Conservation (phyloP, 495 filamentous ascomycete genomes). For the Penicillium manginii region DNA sequence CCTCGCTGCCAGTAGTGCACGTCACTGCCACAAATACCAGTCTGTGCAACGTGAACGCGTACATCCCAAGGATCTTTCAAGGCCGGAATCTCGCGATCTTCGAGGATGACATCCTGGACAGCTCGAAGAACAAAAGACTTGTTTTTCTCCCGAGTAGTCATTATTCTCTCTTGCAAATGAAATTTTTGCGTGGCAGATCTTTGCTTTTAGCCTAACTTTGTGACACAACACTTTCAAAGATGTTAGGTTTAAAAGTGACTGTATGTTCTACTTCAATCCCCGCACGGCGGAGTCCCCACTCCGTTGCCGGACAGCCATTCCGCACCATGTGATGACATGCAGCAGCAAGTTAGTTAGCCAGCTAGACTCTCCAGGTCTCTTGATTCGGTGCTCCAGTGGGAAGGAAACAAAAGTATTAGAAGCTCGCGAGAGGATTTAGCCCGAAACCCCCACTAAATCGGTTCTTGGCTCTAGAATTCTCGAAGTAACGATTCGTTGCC, state of each 20-base stretch:
- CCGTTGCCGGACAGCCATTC: not conserved
- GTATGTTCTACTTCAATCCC: not conserved
- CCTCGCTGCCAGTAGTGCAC: slow-evolving; percentile 83
- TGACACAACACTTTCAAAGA: not conserved
- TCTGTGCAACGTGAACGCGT: slow-evolving; percentile 72
- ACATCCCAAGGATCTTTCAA: slow-evolving; percentile 67
- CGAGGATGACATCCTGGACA: slow-evolving; percentile 24
- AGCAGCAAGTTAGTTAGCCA: not conserved
- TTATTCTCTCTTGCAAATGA: not conserved
- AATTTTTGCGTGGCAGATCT: not conserved
- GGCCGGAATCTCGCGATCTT: slow-evolving; percentile 65
- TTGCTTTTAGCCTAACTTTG: too few relatives aligned
- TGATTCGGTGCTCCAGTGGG: too few relatives aligned
- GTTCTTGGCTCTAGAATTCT: not conserved
- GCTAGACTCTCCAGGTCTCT: not conserved
- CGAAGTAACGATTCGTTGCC: not conserved
- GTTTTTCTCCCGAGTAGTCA: slow-evolving; percentile 9
- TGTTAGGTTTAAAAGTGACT: not conserved
- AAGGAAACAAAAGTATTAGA: too few relatives aligned
- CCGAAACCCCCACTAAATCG: too few relatives aligned
- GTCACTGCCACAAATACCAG: slow-evolving; percentile 73
- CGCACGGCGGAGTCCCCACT: not conserved
- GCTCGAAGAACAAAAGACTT: slow-evolving; percentile 18
- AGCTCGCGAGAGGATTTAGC: too few relatives aligned
- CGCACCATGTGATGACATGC: not conserved